These are phyloP conservation scores for Tetrastigma voinierianum DNA, from an alignment of 164 flowering plant genomes.

Conservation along the genomic window DNA sequence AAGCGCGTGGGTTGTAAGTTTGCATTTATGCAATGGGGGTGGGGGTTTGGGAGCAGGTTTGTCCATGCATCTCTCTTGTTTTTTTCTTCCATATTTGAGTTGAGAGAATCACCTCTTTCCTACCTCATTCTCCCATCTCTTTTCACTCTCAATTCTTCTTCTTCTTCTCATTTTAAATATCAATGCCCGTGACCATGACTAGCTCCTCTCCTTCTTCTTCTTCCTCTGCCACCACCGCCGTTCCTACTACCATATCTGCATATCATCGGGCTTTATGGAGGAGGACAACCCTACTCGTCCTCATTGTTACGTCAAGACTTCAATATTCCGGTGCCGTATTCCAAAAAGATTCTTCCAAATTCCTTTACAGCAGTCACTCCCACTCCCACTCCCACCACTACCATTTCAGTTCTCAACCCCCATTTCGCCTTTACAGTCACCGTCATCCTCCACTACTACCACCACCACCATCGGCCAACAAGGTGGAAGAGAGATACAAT, in stretches of 20 bases:
- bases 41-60: too few species aligned
- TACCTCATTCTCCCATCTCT: not conserved
- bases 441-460: conserved; percentile 1
- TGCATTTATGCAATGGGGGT: too few species aligned
- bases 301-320: conserved; percentile 1
- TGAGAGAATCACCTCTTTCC: not conserved
- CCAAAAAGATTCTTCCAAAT: not conserved
- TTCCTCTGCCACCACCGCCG: too few species aligned
- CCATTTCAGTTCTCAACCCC: not conserved
- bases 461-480: not conserved
- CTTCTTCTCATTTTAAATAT: not conserved
- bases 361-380: not conserved
- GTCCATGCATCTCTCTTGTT: too few species aligned
- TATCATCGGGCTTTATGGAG: not conserved
- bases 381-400: not conserved
- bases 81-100: too few species aligned
- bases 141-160: not conserved
- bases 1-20: not conserved
- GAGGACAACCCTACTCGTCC: not conserved
- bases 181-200: conserved; percentile 4
- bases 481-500: conserved; percentile 14
- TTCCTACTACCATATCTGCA: too few species aligned
- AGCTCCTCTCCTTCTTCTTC: not conserved
- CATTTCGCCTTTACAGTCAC: not conserved
- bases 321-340: not conserved